Conservation (phyloP, 345 rosid species). For the Eucalyptus curtisii region DNA sequence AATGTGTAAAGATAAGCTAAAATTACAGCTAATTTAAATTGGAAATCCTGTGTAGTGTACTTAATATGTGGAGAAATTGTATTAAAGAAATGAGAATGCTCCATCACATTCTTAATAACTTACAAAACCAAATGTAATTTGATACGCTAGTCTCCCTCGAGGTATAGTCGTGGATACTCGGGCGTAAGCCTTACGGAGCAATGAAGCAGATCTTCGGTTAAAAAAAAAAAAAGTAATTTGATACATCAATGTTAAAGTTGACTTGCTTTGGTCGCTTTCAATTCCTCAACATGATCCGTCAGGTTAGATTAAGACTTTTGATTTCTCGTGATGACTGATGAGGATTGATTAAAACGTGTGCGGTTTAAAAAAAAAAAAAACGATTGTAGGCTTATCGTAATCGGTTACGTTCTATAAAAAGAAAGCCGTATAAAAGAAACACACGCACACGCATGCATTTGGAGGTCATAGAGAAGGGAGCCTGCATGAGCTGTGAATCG, state of each 20-base stretch:
- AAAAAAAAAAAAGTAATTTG: too few relatives aligned
- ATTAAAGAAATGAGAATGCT: not conserved
- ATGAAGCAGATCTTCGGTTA: too few relatives aligned
- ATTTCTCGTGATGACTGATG: not conserved
- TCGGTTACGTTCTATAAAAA: not conserved
- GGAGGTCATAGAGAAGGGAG: not conserved
- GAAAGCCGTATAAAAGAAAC: not conserved
- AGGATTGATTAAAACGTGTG: not conserved
- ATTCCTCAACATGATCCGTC: not conserved
- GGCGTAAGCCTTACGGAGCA: too few relatives aligned
- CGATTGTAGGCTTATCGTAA: not conserved
- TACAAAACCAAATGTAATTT: not conserved
- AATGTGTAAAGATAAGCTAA: not conserved
- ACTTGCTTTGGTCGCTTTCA: not conserved
- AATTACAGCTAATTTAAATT: not conserved
- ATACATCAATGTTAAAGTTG: too few relatives aligned
- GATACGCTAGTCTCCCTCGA: too few relatives aligned
- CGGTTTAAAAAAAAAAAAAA: not conserved
- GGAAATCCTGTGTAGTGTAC: not conserved
- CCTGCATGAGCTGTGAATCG: not conserved
- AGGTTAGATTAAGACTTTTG: not conserved
- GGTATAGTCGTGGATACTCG: too few relatives aligned
- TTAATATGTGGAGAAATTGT: not conserved
- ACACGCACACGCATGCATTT: not conserved
- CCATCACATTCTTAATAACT: not conserved